Percentiles rank a stretch among this genome's conserved stretches.
phyloP scores from a whole-genome alignment of 306 rosid genomes.

The Trichosanthes cucumerina region DNA sequence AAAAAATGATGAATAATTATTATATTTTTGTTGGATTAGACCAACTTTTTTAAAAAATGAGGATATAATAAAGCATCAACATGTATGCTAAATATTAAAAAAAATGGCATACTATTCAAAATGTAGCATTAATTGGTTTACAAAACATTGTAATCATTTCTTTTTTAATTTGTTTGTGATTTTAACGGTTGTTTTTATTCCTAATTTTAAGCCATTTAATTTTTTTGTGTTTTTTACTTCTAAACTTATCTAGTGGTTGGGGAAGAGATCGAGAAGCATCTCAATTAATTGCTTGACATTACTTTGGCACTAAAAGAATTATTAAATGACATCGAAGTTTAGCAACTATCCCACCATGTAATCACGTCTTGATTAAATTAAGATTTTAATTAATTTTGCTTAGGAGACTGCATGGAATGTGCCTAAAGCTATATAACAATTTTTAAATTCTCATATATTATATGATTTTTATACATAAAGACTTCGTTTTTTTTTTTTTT shows the following conservation, averaged over 20 bases:
- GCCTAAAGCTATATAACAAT: background rate
- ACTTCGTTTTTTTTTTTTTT: background rate
- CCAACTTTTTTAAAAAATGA: background rate
- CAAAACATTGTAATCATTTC: background rate
- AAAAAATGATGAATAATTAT: background rate
- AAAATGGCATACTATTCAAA: background rate
- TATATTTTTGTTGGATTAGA: background rate
- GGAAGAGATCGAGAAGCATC: background rate
- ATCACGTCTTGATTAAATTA: slow-evolving; percentile 2
- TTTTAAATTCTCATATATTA: background rate
- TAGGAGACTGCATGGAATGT: background rate
- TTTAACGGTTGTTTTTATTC: background rate
- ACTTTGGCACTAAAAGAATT: background rate
- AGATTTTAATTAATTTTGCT: background rate
- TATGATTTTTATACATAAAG: background rate
- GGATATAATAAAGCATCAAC: background rate
- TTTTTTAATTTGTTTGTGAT: background rate
- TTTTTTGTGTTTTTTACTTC: no score
- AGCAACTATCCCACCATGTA: background rate
- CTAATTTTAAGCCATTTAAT: background rate
- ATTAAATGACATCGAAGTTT: background rate
- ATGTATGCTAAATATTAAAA: background rate
- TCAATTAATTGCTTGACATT: background rate
- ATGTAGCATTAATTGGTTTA: background rate
- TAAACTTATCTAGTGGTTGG: background rate